Conservation (phyloP, 805 yeast genomes). For the Saturnispora galanensis region DNA sequence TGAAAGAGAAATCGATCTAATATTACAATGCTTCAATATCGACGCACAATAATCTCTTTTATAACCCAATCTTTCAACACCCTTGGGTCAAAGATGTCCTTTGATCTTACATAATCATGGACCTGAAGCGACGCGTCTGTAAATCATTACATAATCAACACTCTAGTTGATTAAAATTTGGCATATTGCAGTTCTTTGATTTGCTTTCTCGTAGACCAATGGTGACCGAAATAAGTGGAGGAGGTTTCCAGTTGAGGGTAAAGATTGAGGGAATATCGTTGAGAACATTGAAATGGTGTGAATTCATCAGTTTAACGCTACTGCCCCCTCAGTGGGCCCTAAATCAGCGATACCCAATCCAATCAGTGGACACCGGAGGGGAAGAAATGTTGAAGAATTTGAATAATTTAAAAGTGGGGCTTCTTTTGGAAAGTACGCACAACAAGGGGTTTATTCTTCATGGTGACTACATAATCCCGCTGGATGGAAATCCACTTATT, state of each 20-base stretch:
- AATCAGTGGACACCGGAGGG: not conserved
- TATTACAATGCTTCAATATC: too few species aligned
- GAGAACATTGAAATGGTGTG: not conserved
- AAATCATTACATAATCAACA: too few species aligned
- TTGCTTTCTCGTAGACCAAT: too few species aligned
- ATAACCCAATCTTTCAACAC: too few species aligned
- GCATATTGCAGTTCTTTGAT: not conserved
- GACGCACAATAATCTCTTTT: too few species aligned
- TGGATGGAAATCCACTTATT: not conserved
- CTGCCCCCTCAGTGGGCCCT: not conserved
- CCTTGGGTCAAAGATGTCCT: too few species aligned
- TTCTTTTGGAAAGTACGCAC: not conserved
- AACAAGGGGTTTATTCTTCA: not conserved
- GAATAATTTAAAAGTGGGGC: not conserved
- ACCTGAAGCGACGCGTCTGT: too few species aligned
- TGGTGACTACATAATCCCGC: not conserved
- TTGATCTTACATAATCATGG: too few species aligned
- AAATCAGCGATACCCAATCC: not conserved
- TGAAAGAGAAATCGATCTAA: too few species aligned
- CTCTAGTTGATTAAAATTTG: too few species aligned
- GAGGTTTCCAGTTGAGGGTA: not conserved
- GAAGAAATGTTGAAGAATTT: not conserved
- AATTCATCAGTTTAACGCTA: not conserved
- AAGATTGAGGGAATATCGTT: not conserved
- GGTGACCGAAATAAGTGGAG: slow-evolving; percentile 1